Evolutionary conservation across 2,329 filamentous ascomycete genomes (phyloP), one percentile per base, ranked within the genome.

Genomic region (Pseudocercospora musae): DNA sequence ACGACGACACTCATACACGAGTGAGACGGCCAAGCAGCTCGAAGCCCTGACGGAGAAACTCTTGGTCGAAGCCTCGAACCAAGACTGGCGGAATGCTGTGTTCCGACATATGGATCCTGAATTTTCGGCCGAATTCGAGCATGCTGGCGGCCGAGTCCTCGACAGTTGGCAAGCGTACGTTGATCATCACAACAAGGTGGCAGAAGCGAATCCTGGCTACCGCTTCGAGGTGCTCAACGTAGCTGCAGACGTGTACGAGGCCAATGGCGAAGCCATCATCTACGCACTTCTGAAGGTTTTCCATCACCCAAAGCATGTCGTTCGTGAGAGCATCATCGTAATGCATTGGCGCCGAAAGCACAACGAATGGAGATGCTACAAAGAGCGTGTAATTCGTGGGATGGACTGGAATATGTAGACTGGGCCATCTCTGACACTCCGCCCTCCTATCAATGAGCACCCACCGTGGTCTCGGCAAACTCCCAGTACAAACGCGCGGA

Each of bases 401-500:
- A 58, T 62, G 59, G 48, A 62, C 42, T 64, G 59, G 62, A 53
- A 62, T 44, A 59, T 57, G 5, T 58, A 33, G 18, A 33, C 15
- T 7, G 50, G 18, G 15, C 31, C 9, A 21, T 20, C 29, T 40
- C 4, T 5, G 44, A 13, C 53, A 1, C 23, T 52, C 23, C 20
- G 31, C 23, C 18, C 29, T 15, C 8, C 23, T 49, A 48, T 62
- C 54, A 62, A 27, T 62, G 57, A 6, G 44, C 49, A 31, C 61
- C 55, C 10, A 58, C 48, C 25, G 58, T 63, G 50, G 54, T 56
- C n/a, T 53, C 64, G 4, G 63, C 55, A 54, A 62, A 67, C 15
- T 58, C 15, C 66, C 66, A 67, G 37, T 67, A 67, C 40, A 55
- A 54, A 13, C 60, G 57, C 5, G 64, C 59, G 4, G 64, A 68